Evolutionary conservation across 306 rosid genomes (phyloP).

Genomic region (Quercus robur): DNA sequence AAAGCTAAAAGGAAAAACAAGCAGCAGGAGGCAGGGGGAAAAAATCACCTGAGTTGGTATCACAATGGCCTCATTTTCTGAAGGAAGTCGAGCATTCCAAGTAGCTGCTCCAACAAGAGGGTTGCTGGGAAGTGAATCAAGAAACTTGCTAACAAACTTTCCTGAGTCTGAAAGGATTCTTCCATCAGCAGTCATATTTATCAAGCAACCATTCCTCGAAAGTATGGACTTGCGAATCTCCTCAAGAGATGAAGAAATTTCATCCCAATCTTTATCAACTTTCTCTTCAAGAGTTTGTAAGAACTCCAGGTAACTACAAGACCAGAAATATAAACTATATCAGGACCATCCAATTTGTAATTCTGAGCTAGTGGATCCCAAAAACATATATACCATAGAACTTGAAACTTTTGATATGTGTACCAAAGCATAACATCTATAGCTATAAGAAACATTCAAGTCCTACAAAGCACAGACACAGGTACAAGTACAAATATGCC

Average conservation of each 20-base stretch:
- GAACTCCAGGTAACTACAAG: constrained; percentile 80
- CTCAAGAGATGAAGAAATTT: constrained; percentile 82
- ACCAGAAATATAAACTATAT: constrained; percentile 13
- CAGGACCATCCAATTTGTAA: constrained; percentile 7
- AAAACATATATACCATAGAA: constrained; percentile 10
- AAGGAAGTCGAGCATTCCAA: constrained; percentile 64
- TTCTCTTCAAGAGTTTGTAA: constrained; percentile 77
- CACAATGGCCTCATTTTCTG: constrained; percentile 80
- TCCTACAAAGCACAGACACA: background rate
- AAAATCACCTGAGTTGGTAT: constrained; percentile 85
- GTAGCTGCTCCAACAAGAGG: constrained; percentile 42
- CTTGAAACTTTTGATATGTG: background rate
- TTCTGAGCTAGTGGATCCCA: background rate
- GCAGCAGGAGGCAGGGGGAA: constrained; percentile 8
- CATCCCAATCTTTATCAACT: constrained; percentile 84
- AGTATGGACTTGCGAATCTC: constrained; percentile 79
- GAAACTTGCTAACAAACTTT: constrained; percentile 64
- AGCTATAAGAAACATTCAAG: background rate
- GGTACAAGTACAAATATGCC: too few species aligned
- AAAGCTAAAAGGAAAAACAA: constrained; percentile 5
- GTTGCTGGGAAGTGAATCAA: constrained; percentile 68
- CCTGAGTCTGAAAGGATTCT: constrained; percentile 52
- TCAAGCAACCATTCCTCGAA: constrained; percentile 70
- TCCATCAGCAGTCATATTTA: constrained; percentile 79
- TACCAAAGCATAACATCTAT: background rate